Percentiles rank a stretch among this genome's conserved stretches.
These are phyloP conservation scores for Clarireedia monteithiana DNA, from an alignment of 2,329 filamentous ascomycete genomes.

Conservation along the genomic window DNA sequence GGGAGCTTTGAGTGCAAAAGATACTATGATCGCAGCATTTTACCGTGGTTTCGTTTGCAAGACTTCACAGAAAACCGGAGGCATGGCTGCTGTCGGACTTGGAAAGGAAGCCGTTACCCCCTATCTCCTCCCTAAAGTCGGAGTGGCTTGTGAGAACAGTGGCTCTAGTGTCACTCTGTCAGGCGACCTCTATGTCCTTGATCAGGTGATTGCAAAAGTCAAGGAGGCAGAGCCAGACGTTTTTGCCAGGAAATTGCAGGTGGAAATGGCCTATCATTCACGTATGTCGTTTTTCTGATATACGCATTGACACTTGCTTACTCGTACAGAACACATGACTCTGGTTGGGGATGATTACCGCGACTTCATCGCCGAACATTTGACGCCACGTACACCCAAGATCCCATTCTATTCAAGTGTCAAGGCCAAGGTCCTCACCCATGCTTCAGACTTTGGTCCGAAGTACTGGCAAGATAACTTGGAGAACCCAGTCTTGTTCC, in stretches of 20 bases:
- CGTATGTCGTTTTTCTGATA: conserved; percentile 20
- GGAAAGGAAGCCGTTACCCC: neutral
- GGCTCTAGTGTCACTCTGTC: neutral
- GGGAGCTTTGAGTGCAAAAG: conserved; percentile 25
- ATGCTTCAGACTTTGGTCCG: neutral
- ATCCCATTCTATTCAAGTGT: neutral
- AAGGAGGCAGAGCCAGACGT: conserved; percentile 10
- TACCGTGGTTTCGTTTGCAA: conserved; percentile 13
- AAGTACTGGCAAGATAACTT: neutral
- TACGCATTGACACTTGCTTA: neutral
- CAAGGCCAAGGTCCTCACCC: neutral
- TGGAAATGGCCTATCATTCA: conserved; percentile 38
- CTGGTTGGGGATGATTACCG: neutral
- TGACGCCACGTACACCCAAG: neutral
- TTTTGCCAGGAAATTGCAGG: conserved; percentile 27
- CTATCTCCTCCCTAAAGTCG: neutral
- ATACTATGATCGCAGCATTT: conserved; percentile 39
- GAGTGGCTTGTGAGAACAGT: neutral
- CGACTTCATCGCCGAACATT: neutral
- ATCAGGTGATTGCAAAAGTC: neutral
- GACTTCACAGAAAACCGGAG: neutral
- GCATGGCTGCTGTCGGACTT: neutral
- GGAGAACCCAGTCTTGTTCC: neutral
- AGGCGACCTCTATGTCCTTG: neutral
- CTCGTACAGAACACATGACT: neutral